A percentile compares a stretch with the other conserved stretches of the same genome.
phyloP scores from a whole-genome alignment of 129 eudicot species.

The Pittosporum tobira region DNA sequence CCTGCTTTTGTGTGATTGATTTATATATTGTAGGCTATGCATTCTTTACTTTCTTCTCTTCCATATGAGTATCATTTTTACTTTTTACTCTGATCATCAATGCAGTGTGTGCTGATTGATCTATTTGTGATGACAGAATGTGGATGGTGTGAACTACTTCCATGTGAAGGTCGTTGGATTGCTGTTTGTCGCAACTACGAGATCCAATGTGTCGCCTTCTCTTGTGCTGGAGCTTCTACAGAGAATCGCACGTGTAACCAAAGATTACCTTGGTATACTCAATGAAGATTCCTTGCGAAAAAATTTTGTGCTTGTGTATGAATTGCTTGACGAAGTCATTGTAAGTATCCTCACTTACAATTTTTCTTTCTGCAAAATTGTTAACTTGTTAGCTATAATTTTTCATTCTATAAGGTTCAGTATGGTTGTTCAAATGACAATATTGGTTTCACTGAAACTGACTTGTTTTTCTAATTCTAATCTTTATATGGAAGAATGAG shows the following conservation, averaged over 20 bases:
- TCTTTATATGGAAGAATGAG: no score
- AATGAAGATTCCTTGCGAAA: conserved; percentile 78
- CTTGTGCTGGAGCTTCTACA: conserved; percentile 78
- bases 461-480: no score
- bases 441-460: no score
- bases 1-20: neutral
- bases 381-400: no score
- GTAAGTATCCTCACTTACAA: conserved; percentile 48
- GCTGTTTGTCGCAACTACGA: conserved; percentile 91
- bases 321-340: conserved; percentile 90
- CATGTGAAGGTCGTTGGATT: conserved; percentile 95
- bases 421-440: no score
- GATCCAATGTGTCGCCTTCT: conserved; percentile 75
- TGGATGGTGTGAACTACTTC: conserved; percentile 96
- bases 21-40: conserved; percentile 9
- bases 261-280: conserved; percentile 89
- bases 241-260: conserved; percentile 83
- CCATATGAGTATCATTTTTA: conserved; percentile 73
- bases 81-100: conserved; percentile 70
- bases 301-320: conserved; percentile 81
- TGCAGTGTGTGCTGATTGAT: conserved; percentile 8
- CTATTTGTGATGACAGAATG: conserved; percentile 41
- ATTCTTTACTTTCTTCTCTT: no score
- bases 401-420: no score
- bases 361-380: no score